These are phyloP conservation scores for Wickerhamomyces mucosus DNA, from an alignment of 805 yeast genomes.

Conservation along the genomic window DNA sequence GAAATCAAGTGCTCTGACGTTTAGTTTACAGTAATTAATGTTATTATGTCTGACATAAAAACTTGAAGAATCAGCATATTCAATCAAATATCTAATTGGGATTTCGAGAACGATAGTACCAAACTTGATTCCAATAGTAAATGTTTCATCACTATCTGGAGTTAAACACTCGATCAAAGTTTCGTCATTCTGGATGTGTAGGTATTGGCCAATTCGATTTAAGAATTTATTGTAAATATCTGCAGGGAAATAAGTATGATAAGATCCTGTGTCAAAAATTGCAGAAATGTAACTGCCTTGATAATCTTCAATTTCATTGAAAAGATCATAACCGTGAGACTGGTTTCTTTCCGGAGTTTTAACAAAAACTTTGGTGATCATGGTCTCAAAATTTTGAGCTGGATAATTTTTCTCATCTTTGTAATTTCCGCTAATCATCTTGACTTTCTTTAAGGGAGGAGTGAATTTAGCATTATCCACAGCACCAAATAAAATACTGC, in stretches of 20 bases:
- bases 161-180: background rate
- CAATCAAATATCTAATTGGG: constrained; percentile 3
- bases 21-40: constrained; percentile 1
- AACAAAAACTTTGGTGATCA: constrained; percentile 7
- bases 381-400: constrained; percentile 7
- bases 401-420: constrained; percentile 2
- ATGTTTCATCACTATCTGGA: background rate
- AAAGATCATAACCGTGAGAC: constrained; percentile 3
- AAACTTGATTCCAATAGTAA: constrained; percentile 5
- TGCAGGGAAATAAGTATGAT: constrained; percentile 11
- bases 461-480: constrained; percentile 29
- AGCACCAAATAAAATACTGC: constrained; percentile 29
- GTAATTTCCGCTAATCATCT: constrained; percentile 14
- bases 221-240: constrained; percentile 5
- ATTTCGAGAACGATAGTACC: constrained; percentile 2
- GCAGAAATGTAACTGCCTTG: constrained; percentile 6
- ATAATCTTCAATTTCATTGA: constrained; percentile 1
- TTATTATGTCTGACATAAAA: constrained; percentile 1
- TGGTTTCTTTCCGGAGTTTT: background rate
- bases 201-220: background rate
- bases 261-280: constrained; percentile 15
- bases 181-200: constrained; percentile 1
- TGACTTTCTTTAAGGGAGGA: constrained; percentile 25
- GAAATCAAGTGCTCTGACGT: constrained; percentile 6
- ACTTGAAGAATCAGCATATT: background rate